Conservation (phyloP, 1,284 basidiomycete species). For the Ganoderma lucidum region DNA sequence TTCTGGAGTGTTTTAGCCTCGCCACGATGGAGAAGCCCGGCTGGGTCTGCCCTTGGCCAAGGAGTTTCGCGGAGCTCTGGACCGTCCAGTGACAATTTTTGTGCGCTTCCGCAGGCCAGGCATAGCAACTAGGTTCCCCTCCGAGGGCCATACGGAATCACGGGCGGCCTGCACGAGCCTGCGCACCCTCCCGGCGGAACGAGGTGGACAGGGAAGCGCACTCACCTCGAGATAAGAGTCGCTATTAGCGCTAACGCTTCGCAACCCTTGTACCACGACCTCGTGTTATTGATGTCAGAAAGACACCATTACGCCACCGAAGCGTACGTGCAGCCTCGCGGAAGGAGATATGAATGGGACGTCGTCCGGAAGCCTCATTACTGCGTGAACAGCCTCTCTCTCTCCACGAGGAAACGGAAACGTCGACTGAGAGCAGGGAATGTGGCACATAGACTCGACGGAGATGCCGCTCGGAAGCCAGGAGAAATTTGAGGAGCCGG, state of each 20-base stretch:
- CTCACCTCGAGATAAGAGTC: not conserved
- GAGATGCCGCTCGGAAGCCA: slow-evolving; percentile 3
- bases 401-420: not conserved
- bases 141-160: not conserved
- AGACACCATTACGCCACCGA: slow-evolving; percentile 14
- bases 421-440: not conserved
- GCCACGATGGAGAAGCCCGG: slow-evolving; percentile 2
- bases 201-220: not conserved
- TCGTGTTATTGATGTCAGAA: not conserved
- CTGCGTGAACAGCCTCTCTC: not conserved
- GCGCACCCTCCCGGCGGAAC: not conserved
- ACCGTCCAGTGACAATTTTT: not conserved
- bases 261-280: slow-evolving; percentile 1
- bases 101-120: not conserved
- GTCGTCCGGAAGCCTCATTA: slow-evolving; percentile 5
- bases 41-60: not conserved
- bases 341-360: slow-evolving; percentile 6
- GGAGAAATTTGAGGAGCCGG: not conserved
- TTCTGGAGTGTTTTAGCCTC: slow-evolving; percentile 2
- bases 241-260: not conserved
- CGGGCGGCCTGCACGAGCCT: not conserved
- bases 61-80: slow-evolving; percentile 11
- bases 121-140: not conserved
- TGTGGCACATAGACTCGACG: not conserved
- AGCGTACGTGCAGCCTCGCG: slow-evolving; percentile 6